Evolutionary conservation across 2,329 filamentous ascomycete species (phyloP).

Genomic region (Pseudogymnoascus verrucosus): DNA sequence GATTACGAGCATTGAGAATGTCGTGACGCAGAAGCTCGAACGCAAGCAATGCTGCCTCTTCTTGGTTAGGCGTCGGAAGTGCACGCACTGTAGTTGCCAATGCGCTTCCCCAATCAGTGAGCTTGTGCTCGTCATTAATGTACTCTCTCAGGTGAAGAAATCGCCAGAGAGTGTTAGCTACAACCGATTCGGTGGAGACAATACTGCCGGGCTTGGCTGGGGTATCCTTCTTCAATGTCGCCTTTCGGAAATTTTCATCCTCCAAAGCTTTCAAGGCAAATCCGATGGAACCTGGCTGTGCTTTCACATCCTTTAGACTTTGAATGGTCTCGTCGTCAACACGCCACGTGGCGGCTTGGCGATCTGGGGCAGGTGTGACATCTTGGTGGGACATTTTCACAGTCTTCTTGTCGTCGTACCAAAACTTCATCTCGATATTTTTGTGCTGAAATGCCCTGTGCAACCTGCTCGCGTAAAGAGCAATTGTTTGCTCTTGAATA

Average conservation of each 20-base stretch:
- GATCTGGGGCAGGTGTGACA: slow-evolving; percentile 41
- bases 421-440: slow-evolving; percentile 68
- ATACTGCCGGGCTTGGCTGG: slow-evolving; percentile 26
- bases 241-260: slow-evolving; percentile 60
- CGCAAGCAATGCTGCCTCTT: slow-evolving; percentile 73
- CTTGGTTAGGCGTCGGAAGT: slow-evolving; percentile 47
- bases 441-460: slow-evolving; percentile 79
- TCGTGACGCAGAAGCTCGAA: slow-evolving; percentile 78
- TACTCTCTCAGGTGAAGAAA: slow-evolving; percentile 88
- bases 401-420: slow-evolving; percentile 68
- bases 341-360: slow-evolving; percentile 57
- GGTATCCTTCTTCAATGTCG: slow-evolving; percentile 54
- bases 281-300: slow-evolving; percentile 39
- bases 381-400: slow-evolving; percentile 59
- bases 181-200: slow-evolving; percentile 61
- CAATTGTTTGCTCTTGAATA: slow-evolving; percentile 67
- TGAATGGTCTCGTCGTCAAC: slow-evolving; percentile 48
- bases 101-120: slow-evolving; percentile 79
- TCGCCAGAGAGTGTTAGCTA: slow-evolving; percentile 71
- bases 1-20: slow-evolving; percentile 63
- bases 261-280: slow-evolving; percentile 61
- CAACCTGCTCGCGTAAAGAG: slow-evolving; percentile 69
- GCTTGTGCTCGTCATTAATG: slow-evolving; percentile 65
- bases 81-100: slow-evolving; percentile 61
- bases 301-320: slow-evolving; percentile 37